Base-by-base conservation (phyloP, 768 basidiomycete species). In the Leccinellum albellum region DNA sequence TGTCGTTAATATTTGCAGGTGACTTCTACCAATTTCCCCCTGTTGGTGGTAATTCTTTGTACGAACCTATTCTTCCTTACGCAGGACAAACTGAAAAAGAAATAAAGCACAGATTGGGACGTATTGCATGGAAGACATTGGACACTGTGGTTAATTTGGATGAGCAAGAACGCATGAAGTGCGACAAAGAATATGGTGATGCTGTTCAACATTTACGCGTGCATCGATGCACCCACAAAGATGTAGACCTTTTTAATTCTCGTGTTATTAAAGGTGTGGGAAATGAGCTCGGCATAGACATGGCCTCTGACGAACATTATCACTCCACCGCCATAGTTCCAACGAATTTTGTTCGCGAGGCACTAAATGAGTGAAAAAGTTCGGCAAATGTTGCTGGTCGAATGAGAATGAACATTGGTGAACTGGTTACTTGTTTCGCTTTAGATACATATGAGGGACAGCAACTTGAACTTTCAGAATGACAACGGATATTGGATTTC, bases 1-100 rank as follows among this genome's bases (percentile, higher is more conserved):
- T 74, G 1, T 58, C 54, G 2, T 20, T 75, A 0, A 71, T 75
- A 10, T 70, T 74, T 47, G 29, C 72, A 1, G 74, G 74, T 13
- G 74, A 75, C 53, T 70, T 74, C 26, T 69, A 50, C 46, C 74
- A 74, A 21, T 73, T 61, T 55, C 70, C 70, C 2, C 74, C 74
- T 17, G 67, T 74, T 1, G 50, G 54, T 4, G 72, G 70, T 0
- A 58, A 33, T 10, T 60, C 73, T 6, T 31, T 76, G 13, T 75
- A 71, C 45, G 24, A 24, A 0, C 65, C 72, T 4, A 69, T 73
- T 1, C 12, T 45, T 4, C 29, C 26, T 0, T 56, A 62, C 46
- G 29, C 58, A 3, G 31, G 57, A 0, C n/a, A 29, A 3, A 13
- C 45, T 0, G 35, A 51, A 26, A 14, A 1, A 2, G 31, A 54